Evolutionary conservation across 1,284 basidiomycete species (phyloP).

Genomic region (Termitomyces sp.): DNA sequence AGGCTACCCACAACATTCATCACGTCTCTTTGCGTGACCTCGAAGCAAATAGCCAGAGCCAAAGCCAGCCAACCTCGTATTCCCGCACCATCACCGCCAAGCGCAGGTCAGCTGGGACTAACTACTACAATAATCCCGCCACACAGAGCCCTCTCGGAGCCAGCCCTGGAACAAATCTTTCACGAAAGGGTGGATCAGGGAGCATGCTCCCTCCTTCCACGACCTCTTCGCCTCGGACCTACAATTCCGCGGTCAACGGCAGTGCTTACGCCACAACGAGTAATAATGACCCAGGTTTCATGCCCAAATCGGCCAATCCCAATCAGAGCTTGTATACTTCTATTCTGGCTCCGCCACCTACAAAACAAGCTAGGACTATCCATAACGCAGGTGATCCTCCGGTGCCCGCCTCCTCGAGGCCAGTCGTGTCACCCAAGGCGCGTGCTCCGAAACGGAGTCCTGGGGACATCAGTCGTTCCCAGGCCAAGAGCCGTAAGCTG

Average conservation of each 20-base stretch:
- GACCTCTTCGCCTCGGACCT: slow-evolving; percentile 36
- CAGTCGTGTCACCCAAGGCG: slow-evolving; percentile 36
- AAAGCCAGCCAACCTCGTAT: slow-evolving; percentile 36
- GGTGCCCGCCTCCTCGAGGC: slow-evolving; percentile 47
- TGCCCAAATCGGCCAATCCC: slow-evolving; percentile 26
- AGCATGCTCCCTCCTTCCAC: slow-evolving; percentile 48
- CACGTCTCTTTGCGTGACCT: slow-evolving; percentile 63
- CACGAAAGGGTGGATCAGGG: slow-evolving; percentile 33
- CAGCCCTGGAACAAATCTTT: slow-evolving; percentile 26
- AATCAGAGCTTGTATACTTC: slow-evolving; percentile 64
- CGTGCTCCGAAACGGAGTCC: slow-evolving; percentile 37
- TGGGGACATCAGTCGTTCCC: slow-evolving; percentile 44
- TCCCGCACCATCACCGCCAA: slow-evolving; percentile 53
- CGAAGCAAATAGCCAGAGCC: slow-evolving; percentile 51
- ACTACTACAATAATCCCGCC: slow-evolving; percentile 46
- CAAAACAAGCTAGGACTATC: slow-evolving; percentile 69
- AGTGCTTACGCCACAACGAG: slow-evolving; percentile 24
- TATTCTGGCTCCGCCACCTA: slow-evolving; percentile 67
- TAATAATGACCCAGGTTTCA: slow-evolving; percentile 23
- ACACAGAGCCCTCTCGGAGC: slow-evolving; percentile 38
- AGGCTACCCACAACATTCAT: slow-evolving; percentile 66
- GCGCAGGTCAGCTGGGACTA: slow-evolving; percentile 43
- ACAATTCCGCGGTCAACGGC: slow-evolving; percentile 36
- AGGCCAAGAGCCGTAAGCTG: slow-evolving; percentile 29
- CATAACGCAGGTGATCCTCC: slow-evolving; percentile 68